A percentile compares a stretch with the other conserved stretches of the same genome.
Evolutionary conservation across 1,284 basidiomycete genomes (phyloP).

Genomic region (Naganishia liquefaciens): DNA sequence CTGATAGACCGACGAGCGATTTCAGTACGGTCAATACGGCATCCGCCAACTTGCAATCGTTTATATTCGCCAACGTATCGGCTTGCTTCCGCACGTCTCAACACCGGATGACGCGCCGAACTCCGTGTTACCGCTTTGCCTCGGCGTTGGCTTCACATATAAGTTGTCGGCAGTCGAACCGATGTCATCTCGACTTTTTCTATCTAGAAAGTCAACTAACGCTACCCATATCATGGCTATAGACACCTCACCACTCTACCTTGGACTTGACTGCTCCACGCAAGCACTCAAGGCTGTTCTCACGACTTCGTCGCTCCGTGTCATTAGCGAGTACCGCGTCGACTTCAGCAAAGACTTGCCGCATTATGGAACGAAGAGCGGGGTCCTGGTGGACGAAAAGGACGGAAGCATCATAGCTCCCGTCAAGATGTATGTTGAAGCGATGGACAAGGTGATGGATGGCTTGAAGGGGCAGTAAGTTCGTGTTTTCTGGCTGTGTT

Average conservation of each 20-base stretch:
- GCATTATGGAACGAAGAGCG: constrained; percentile 69
- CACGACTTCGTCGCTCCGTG: constrained; percentile 62
- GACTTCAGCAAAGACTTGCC: constrained; percentile 80
- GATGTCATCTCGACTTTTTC: no score
- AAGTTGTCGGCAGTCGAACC: background rate
- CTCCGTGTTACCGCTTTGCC: constrained; percentile 2
- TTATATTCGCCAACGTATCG: background rate
- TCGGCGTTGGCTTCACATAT: constrained; percentile 1
- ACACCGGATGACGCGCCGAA: background rate
- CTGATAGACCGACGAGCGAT: no score
- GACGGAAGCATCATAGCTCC: constrained; percentile 75
- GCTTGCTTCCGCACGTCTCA: background rate
- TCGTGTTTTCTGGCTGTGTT: background rate
- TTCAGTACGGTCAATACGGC: no score
- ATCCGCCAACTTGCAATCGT: no score
- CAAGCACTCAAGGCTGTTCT: constrained; percentile 80
- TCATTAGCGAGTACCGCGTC: constrained; percentile 72
- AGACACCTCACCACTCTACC: constrained; percentile 59
- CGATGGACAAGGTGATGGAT: constrained; percentile 74
- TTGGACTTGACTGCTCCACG: constrained; percentile 84
- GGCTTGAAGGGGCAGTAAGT: constrained; percentile 59
- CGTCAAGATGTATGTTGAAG: constrained; percentile 79
- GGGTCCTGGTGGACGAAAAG: constrained; percentile 66
- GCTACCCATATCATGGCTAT: constrained; percentile 11
- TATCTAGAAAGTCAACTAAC: no score